A percentile compares a stretch with the other conserved stretches of the same genome.
These are phyloP conservation scores for Scutellaria barbata DNA, from an alignment of 257 asterid genomes.

Conservation along the genomic window DNA sequence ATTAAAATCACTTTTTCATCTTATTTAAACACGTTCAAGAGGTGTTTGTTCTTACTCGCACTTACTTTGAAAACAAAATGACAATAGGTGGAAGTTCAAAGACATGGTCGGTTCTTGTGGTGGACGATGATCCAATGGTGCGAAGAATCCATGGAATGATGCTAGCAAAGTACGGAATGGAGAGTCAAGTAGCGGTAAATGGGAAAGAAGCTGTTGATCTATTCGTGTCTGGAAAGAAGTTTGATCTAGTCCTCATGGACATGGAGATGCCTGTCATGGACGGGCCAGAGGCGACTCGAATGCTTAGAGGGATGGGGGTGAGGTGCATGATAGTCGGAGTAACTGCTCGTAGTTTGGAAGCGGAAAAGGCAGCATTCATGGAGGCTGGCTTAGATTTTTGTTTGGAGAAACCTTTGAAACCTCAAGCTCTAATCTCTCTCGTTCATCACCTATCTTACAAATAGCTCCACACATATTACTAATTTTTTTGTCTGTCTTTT, in stretches of 20 bases:
- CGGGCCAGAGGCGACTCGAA: conserved; percentile 48
- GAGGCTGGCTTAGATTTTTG: conserved; percentile 54
- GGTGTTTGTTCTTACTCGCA: not conserved
- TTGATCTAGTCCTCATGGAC: conserved; percentile 60
- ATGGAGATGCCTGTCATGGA: conserved; percentile 64
- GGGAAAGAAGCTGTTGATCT: conserved; percentile 56
- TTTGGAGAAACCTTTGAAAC: conserved; percentile 43
- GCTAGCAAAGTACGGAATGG: conserved; percentile 33
- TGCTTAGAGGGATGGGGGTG: conserved; percentile 55
- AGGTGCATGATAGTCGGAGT: conserved; percentile 58
- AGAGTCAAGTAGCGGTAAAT: conserved; percentile 39
- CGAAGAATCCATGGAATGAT: conserved; percentile 42
- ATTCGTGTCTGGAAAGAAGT: conserved; percentile 39
- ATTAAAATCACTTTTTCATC: not conserved
- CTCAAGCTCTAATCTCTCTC: conserved; percentile 8
- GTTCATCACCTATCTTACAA: conserved; percentile 44
- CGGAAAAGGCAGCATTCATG: conserved; percentile 43
- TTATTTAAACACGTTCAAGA: conserved; percentile 27
- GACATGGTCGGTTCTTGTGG: conserved; percentile 42
- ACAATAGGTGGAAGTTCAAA: conserved; percentile 16
- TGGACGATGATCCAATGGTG: conserved; percentile 47
- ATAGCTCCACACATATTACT: conserved; percentile 12
- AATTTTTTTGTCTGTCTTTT: too few species aligned
- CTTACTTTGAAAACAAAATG: not conserved
- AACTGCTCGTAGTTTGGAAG: conserved; percentile 28